Conservation (phyloP, 352 stramenopile species). For the Aphanomyces invadans region DNA sequence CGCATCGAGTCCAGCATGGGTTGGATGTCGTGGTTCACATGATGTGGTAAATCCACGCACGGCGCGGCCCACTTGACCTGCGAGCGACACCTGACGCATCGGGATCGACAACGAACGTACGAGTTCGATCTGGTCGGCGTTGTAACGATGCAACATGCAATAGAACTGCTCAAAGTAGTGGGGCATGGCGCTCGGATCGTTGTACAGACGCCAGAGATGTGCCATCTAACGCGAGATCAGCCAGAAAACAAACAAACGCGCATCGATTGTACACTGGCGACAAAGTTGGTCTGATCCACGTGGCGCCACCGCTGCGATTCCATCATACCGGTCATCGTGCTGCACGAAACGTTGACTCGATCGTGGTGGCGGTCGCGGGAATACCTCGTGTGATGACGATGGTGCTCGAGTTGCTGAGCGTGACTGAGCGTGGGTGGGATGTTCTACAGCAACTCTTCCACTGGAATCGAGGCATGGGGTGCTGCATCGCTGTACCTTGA, state of each 20-base stretch:
- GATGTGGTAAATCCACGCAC: slow-evolving; percentile 60
- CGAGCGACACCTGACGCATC: background rate
- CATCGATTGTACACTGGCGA: background rate
- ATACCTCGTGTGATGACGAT: background rate
- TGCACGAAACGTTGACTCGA: too few species aligned
- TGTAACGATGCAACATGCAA: slow-evolving; percentile 1
- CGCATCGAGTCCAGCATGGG: slow-evolving; percentile 34
- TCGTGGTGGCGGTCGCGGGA: too few species aligned
- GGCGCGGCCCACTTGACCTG: slow-evolving; percentile 31
- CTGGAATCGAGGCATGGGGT: too few species aligned
- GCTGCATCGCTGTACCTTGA: slow-evolving; percentile 11
- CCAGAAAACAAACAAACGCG: background rate
- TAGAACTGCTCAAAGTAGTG: background rate
- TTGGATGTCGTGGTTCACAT: slow-evolving; percentile 49
- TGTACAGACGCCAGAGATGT: background rate
- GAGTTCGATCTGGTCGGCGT: slow-evolving; percentile 34
- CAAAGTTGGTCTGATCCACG: background rate
- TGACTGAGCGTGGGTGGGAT: background rate
- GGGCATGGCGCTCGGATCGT: background rate
- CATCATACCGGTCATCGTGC: background rate
- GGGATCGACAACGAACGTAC: slow-evolving; percentile 1
- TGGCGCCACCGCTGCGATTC: background rate
- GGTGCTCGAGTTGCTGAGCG: background rate
- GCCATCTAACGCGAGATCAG: background rate
- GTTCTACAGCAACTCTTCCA: background rate